These are phyloP conservation scores for Tuctoria greenei DNA, from an alignment of 176 grass and related monocot genomes.

Conservation along the genomic window DNA sequence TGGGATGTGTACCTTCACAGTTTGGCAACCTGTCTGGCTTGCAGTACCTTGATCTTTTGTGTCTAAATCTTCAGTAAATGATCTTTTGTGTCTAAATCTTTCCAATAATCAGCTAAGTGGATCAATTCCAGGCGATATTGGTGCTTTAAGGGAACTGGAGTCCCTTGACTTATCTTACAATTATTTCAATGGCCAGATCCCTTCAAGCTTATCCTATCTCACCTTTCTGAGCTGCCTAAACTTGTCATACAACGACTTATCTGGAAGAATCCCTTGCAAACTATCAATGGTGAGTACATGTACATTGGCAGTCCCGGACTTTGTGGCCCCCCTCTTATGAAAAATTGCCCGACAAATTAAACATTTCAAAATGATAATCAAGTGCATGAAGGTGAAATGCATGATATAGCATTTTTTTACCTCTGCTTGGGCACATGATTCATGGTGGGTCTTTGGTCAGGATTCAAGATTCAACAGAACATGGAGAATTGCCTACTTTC, in stretches of 20 bases:
- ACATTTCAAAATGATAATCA: background rate
- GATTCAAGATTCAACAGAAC: constrained; percentile 22
- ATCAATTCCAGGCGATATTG: background rate
- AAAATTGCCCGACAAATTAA: background rate
- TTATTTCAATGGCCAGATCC: background rate
- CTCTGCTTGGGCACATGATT: constrained; percentile 34
- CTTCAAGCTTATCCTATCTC: background rate
- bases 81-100: background rate
- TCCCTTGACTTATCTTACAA: background rate
- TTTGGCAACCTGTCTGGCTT: constrained; percentile 39
- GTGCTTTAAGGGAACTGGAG: background rate
- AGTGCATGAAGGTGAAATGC: background rate
- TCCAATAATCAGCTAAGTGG: background rate
- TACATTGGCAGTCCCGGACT: constrained; percentile 23
- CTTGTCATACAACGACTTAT: background rate
- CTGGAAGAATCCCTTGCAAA: background rate
- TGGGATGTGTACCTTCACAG: background rate
- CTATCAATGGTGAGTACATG: background rate
- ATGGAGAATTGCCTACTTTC: constrained; percentile 35
- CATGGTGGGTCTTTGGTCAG: constrained; percentile 17
- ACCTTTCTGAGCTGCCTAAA: background rate
- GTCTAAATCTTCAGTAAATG: background rate
- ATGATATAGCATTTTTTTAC: background rate
- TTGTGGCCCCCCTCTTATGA: constrained; percentile 30
- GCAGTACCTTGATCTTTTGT: constrained; percentile 33